Evolutionary conservation across 441 rosid genomes (phyloP).

Genomic region (Adansonia gregorii): DNA sequence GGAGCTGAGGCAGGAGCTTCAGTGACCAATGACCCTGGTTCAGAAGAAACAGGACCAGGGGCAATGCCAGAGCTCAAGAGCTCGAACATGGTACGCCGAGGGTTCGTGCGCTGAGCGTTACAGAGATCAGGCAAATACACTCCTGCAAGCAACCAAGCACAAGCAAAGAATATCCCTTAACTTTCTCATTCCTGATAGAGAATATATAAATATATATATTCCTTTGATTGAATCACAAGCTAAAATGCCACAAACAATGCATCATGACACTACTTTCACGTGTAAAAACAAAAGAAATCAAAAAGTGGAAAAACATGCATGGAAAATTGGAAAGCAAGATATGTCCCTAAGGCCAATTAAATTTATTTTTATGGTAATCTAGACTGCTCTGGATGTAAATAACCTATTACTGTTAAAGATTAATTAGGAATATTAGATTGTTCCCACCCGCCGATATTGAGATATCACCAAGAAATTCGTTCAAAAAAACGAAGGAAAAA

Average conservation of each 20-base stretch:
- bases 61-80: constrained; percentile 67
- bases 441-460: background rate
- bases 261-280: background rate
- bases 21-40: background rate
- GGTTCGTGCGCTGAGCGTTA: constrained; percentile 54
- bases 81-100: constrained; percentile 74
- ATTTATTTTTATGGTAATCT: too few relatives aligned
- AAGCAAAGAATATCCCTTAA: background rate
- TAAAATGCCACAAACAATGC: constrained; percentile 11
- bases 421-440: too few relatives aligned
- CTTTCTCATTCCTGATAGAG: background rate
- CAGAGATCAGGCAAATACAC: constrained; percentile 86
- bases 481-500: background rate
- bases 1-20: constrained; percentile 7
- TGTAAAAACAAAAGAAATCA: background rate
- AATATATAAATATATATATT: too few relatives aligned
- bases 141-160: constrained; percentile 47
- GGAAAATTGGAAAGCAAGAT: background rate
- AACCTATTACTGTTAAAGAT: too few relatives aligned
- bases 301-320: background rate
- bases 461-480: background rate
- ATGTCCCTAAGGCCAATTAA: too few relatives aligned
- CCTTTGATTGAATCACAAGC: constrained; percentile 36
- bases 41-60: constrained; percentile 39
- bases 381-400: background rate